A percentile compares a stretch with the other conserved stretches of the same genome.
Conservation (phyloP, 1,139 yeast species). For the Saccharomyces hybrid region DNA sequence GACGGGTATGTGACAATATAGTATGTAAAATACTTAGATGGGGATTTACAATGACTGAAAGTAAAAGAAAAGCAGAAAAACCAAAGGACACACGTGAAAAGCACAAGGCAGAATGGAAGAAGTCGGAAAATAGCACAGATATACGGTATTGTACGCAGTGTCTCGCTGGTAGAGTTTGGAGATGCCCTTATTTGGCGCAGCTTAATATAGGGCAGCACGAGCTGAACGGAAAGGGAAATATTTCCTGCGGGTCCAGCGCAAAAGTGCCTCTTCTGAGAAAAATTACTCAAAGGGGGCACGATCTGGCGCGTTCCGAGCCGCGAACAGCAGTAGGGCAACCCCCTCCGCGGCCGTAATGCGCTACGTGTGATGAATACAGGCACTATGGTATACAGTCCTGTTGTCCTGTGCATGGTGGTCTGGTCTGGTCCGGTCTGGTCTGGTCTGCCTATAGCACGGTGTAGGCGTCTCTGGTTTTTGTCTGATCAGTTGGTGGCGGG, state of each 20-base stretch:
- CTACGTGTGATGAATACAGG: neutral
- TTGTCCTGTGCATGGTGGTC: neutral
- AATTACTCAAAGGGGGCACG: neutral
- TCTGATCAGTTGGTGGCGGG: neutral
- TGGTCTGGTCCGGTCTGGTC: neutral
- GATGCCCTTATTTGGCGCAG: neutral
- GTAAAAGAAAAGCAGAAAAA: neutral
- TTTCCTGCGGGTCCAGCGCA: neutral
- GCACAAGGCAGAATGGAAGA: neutral
- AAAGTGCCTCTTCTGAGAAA: neutral
- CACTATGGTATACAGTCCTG: neutral
- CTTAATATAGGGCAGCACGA: neutral
- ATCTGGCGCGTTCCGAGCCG: conserved; percentile 33
- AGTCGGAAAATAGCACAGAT: neutral
- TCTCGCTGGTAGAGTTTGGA: neutral
- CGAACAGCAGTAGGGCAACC: neutral
- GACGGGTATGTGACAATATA: neutral
- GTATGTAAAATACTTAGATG: neutral
- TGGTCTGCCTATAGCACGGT: neutral
- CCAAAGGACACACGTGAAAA: neutral
- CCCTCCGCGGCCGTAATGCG: neutral
- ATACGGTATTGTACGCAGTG: neutral
- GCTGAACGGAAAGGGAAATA: neutral
- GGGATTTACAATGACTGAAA: neutral
- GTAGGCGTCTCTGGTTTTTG: neutral